Evolutionary conservation across 441 rosid genomes (phyloP).

Genomic region (Erodium moschatum): DNA sequence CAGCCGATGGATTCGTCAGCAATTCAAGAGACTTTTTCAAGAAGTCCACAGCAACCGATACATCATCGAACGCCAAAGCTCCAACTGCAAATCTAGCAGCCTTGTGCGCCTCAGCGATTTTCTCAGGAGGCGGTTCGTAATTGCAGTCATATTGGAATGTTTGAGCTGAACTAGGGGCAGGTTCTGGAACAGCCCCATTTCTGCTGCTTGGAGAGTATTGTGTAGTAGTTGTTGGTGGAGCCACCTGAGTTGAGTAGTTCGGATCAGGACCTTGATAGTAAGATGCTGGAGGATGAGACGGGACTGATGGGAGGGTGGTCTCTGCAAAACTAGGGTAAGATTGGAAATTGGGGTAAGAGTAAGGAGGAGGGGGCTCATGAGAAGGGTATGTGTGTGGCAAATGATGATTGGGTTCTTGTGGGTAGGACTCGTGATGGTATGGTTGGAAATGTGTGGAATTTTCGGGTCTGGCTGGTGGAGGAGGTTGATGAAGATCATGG

Average conservation of each 20-base stretch:
- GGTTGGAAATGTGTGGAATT: constrained; percentile 45
- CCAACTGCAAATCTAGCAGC: constrained; percentile 96
- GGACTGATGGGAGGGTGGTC: constrained; percentile 62
- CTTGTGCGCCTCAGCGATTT: constrained; percentile 83
- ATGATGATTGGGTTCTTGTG: constrained; percentile 55
- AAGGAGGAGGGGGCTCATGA: constrained; percentile 42
- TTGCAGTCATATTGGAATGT: constrained; percentile 59
- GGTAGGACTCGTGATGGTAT: constrained; percentile 50
- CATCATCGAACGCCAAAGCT: constrained; percentile 89
- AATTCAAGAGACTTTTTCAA: constrained; percentile 73
- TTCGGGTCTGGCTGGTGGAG: constrained; percentile 45
- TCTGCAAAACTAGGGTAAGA: constrained; percentile 80
- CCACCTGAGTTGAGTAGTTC: constrained; percentile 40
- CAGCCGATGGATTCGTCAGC: constrained; percentile 72
- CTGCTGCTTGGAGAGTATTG: constrained; percentile 44
- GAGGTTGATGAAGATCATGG: constrained; percentile 45
- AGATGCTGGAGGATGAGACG: constrained; percentile 44
- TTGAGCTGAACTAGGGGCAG: constrained; percentile 32
- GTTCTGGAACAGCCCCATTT: constrained; percentile 34
- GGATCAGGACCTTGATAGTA: constrained; percentile 61
- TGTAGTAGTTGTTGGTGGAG: constrained; percentile 44
- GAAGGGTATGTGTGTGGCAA: constrained; percentile 44
- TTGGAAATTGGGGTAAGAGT: constrained; percentile 68
- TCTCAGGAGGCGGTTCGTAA: constrained; percentile 75
- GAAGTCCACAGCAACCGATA: constrained; percentile 66